Evolutionary conservation across 768 basidiomycete genomes (phyloP).

Genomic region (Auriculariales sp.): DNA sequence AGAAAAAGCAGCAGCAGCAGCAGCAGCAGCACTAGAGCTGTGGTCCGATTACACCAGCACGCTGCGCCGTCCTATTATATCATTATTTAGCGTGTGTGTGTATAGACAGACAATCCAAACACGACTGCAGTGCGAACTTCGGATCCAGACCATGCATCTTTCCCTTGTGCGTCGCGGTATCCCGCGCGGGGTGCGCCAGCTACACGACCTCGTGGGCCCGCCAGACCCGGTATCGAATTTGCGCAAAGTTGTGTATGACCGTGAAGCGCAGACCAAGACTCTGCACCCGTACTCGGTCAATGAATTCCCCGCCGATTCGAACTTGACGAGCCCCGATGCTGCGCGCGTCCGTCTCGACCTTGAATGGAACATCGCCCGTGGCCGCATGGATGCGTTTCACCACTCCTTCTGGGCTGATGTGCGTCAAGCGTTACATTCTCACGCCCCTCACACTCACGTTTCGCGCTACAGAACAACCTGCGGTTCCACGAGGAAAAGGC

Average conservation of each 20-base stretch:
- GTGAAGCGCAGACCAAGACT: constrained; percentile 13
- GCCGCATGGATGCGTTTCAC: constrained; percentile 61
- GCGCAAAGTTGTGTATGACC: constrained; percentile 63
- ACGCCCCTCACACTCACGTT: not conserved
- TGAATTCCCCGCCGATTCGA: constrained; percentile 39
- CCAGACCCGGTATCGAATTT: constrained; percentile 69
- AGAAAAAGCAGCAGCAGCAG: not conserved
- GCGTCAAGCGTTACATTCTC: no score
- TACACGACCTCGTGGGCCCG: constrained; percentile 40
- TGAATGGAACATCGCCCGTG: constrained; percentile 54
- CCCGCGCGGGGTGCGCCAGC: not conserved
- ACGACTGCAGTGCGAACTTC: not conserved
- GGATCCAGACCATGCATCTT: not conserved
- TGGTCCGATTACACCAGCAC: no score
- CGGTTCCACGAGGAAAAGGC: constrained; percentile 65
- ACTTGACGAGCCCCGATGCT: constrained; percentile 12
- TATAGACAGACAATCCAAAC: no score
- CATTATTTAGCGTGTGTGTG: no score
- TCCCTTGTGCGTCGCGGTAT: not conserved
- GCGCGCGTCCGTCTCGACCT: constrained; percentile 35
- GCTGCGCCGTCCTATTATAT: no score
- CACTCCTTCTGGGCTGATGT: constrained; percentile 75
- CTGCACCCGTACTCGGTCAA: constrained; percentile 63
- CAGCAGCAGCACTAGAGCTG: no score
- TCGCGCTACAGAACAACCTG: constrained; percentile 47